Evolutionary conservation across 345 rosid species (phyloP), one percentile per base, ranked within the genome.

Genomic region (Citrus medica): DNA sequence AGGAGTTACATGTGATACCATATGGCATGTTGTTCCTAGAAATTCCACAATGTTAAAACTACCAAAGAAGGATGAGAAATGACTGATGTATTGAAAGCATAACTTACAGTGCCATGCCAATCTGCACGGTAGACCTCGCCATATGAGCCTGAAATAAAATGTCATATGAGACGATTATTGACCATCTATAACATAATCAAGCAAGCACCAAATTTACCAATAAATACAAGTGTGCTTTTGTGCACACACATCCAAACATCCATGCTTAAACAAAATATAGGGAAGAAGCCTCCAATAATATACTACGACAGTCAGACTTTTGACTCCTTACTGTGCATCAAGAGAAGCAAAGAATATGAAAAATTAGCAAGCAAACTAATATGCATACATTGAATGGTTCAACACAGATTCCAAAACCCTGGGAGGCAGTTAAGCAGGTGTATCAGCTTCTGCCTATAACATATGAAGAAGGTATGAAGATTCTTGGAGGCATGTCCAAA

Each of bases 21-120:
- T 38, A 28, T 40, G 14, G 32, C 19, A 76, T 67, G 19, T 53
- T 62, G 51, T 67, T 65, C 22, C 67, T 16, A 67, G 9, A 76
- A 71, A 76, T 73, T 78, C 71, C 53, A 38, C 16, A 1, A 38
- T 10, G 19, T 22, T 61, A 27, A 21, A 69, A 33, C 53, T 73
- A 51, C 56, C 13, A 27, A 78, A 21, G 32, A 33, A 38, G 67
- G 59, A 73, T 40, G 17, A 63, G 25, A 6, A 38, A 55, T 27
- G 25, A 55, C 19, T 3, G 13, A 33, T 40, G 53, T 1, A 1
- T 40, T 32, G n/a, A 38, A 67, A 81, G 82, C 53, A 73, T 60
- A 83, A 91, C 99, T 93, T 84, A 95, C 98, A 76, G 98, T 93
- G 89, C 98, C 93, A 89, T 93, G 91, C 95, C 97, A 93, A 76